A percentile compares a stretch with the other conserved stretches of the same genome.
These are phyloP conservation scores for Candida dubliniensis DNA, from an alignment of 1,139 yeast species.

Conservation along the genomic window DNA sequence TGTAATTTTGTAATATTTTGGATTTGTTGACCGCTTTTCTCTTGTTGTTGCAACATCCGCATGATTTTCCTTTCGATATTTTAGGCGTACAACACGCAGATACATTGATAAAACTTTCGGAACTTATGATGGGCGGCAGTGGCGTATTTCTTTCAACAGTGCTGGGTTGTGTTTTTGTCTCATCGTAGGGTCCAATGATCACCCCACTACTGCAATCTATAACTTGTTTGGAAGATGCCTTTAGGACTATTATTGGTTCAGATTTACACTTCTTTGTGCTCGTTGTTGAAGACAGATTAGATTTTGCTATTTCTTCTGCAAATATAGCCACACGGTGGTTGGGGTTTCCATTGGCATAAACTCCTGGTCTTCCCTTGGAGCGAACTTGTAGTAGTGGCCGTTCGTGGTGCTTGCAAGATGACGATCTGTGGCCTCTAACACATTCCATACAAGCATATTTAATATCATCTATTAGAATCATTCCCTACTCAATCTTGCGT, in stretches of 20 bases:
- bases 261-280: conserved; percentile 14
- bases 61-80: conserved; percentile 20
- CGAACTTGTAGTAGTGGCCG: conserved; percentile 86
- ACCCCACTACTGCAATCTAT: conserved; percentile 49
- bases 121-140: conserved; percentile 26
- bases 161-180: conserved; percentile 15
- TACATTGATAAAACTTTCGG: conserved; percentile 38
- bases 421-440: conserved; percentile 89
- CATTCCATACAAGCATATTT: conserved; percentile 92
- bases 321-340: conserved; percentile 59
- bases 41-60: conserved; percentile 26
- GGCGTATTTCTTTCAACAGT: conserved; percentile 19
- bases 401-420: conserved; percentile 77
- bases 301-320: conserved; percentile 44
- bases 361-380: conserved; percentile 78
- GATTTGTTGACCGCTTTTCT: conserved; percentile 31
- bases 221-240: conserved; percentile 51
- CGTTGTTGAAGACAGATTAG: background rate
- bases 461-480: conserved; percentile 83
- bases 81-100: conserved; percentile 30
- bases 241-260: conserved; percentile 42
- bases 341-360: conserved; percentile 46
- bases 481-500: conserved; percentile 20
- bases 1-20: conserved; percentile 37
- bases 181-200: conserved; percentile 43